These are phyloP conservation scores for Trametes hirsuta DNA, from an alignment of 1,284 basidiomycete genomes.

Conservation along the genomic window DNA sequence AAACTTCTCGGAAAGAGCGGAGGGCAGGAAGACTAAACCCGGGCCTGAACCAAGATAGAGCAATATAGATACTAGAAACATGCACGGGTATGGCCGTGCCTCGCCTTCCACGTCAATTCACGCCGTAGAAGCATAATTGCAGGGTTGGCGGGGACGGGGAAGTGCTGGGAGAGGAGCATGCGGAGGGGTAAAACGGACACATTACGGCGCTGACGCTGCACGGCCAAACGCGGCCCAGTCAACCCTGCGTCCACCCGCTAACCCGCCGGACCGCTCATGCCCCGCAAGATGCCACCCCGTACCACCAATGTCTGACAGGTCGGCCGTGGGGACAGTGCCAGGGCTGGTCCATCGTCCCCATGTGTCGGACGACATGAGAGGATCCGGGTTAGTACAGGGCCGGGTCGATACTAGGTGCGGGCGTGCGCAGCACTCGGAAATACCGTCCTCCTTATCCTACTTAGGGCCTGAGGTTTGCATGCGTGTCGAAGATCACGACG, in stretches of 20 bases:
- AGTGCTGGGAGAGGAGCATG: too few relatives aligned
- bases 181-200: too few relatives aligned
- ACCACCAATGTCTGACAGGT: conserved; percentile 55
- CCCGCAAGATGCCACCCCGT: conserved; percentile 17
- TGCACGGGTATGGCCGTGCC: background rate
- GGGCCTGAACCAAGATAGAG: conserved; percentile 11
- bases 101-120: background rate
- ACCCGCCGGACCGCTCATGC: background rate
- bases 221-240: conserved; percentile 24
- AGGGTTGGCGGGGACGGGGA: too few relatives aligned
- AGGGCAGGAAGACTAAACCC: too few relatives aligned
- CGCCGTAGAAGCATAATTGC: background rate
- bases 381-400: conserved; percentile 4
- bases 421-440: too few relatives aligned
- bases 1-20: too few relatives aligned
- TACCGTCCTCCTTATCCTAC: too few relatives aligned
- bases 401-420: background rate
- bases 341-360: conserved; percentile 96
- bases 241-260: conserved; percentile 5
- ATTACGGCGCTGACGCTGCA: too few relatives aligned
- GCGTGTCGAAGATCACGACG: too few relatives aligned
- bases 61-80: background rate
- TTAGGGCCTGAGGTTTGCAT: too few relatives aligned
- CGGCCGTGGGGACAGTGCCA: conserved; percentile 98
- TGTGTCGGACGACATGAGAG: conserved; percentile 81